Base-by-base conservation (phyloP, 495 filamentous ascomycete genomes). In the Annulohypoxylon moriforme region DNA sequence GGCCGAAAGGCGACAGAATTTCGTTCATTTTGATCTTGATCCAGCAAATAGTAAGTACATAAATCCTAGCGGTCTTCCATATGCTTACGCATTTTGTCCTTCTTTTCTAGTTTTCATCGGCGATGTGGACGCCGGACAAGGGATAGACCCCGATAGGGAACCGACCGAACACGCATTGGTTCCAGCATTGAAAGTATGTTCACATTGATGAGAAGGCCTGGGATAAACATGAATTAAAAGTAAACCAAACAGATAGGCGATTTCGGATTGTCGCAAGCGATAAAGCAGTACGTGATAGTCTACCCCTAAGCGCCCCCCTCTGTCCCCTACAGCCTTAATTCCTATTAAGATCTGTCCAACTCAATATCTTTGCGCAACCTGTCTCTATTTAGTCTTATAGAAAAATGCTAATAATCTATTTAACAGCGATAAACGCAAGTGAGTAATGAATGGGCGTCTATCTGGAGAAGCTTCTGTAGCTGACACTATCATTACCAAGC, bases 21-120 rank as follows among this genome's bases (percentile, higher is more conserved):
- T 69, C 6, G 67, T 69, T 20, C 67, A 69, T 20, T 69, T 69
- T 18, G 60, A 69, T 25, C 59, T 69, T 9, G 67, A 69, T 24
- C 67, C 67, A 2, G 0, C 0, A 33, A 69, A 69, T 31, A 34
- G 67, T 69, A 52, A 64, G 67, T 5, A 20, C 3, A 25, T 20
- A 7, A 10, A n/a, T 20, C 38, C 20, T n/a, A 25, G 2, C 33
- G 13, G 11, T 16, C 16, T 38, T 34, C 33, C 9, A 58, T 50
- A 1, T 53, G 31, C 60, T 64, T 24, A 69, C 60, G 1, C 16
- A 11, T 11, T 31, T 46, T 36, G 8, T 8, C 7, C 10, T 36
- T 36, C 1, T 44, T 7, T 16, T 5, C 24, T 24, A 69, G 67
- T 69, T n/a, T 24, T 64, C 25, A 42, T 69, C 2, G 53, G 34